Evolutionary conservation across 2,329 filamentous ascomycete genomes (phyloP), one percentile per base, ranked within the genome.

Genomic region (Scopulariopsis brevicaulis): DNA sequence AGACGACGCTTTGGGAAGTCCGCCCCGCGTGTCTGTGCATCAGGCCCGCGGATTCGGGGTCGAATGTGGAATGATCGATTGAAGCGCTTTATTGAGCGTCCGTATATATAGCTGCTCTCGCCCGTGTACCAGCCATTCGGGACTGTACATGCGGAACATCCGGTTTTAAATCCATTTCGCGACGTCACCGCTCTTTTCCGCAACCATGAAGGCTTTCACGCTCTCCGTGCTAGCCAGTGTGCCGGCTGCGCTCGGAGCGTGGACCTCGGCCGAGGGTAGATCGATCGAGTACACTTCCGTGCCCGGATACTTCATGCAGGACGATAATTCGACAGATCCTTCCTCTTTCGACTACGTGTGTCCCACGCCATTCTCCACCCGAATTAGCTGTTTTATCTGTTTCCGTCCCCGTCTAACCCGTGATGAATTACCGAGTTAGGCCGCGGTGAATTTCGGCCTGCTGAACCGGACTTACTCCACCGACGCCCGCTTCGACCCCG

Each of bases 331-430:
- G 4, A 87, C 84, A 0, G 70, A 81, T 58, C 69, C 82, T 1
- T 71, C 66, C 1, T 77, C 70, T 2, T 88, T 87, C 68, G 82
- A 87, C 69, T 87, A 87, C 65, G 84, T 87, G 68, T 65, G 76
- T 65, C 59, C 54, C 6, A 43, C 37, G 12, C 22, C 56, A 22
- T 53, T 12, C 20, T 25, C 40, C 12, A 25, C 18, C 59, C 54
- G 18, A 12, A 4, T 12, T 7, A 22, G 12, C 4, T 35, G 25
- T 20, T 52, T 12, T 7, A 22, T 10, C 4, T 35, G 25, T 20
- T 52, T 20, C 28, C 32, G 52, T 32, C 57, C 62, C 57, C 64
- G 50, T 25, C 59, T 55, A 43, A 15, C 37, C 54, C 22, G 28
- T 8, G 4, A 32, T 32, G 28, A 4, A 32, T 32, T 32, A 32